Evolutionary conservation across 306 rosid genomes (phyloP).

Genomic region (Prunus salicina): DNA sequence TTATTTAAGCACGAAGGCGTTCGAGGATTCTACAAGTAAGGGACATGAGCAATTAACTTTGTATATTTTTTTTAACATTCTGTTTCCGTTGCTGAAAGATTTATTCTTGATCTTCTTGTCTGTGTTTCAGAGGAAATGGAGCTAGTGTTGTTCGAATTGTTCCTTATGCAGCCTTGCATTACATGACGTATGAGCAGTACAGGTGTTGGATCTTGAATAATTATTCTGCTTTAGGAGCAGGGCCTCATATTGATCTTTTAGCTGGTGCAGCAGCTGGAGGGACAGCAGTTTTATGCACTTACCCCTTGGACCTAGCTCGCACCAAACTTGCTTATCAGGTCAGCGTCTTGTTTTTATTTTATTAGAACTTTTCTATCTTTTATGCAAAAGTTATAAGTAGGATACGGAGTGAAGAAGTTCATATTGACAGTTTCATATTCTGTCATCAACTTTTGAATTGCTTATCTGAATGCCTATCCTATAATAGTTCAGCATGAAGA

Average conservation of each 20-base stretch:
- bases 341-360: slow-evolving; percentile 1
- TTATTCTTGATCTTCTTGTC: not conserved
- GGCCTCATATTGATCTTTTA: slow-evolving; percentile 85
- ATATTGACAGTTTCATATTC: not conserved
- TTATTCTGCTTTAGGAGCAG: slow-evolving; percentile 66
- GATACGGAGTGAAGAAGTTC: not conserved
- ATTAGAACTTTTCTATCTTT: not conserved
- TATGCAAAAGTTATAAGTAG: not conserved
- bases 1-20: slow-evolving; percentile 71
- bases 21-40: slow-evolving; percentile 83
- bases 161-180: slow-evolving; percentile 97
- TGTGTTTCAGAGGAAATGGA: slow-evolving; percentile 82
- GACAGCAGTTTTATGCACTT: slow-evolving; percentile 85
- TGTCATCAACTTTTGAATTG: not conserved
- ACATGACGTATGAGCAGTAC: slow-evolving; percentile 94
- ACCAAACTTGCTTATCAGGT: slow-evolving; percentile 99
- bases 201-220: slow-evolving; percentile 75
- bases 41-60: not conserved
- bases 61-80: not conserved
- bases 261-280: slow-evolving; percentile 98
- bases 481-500: not conserved
- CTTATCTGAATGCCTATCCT: not conserved
- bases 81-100: not conserved
- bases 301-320: slow-evolving; percentile 96
- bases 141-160: slow-evolving; percentile 85